Evolutionary conservation across 768 basidiomycete genomes (phyloP).

Genomic region (Xerocomus potaroensis): DNA sequence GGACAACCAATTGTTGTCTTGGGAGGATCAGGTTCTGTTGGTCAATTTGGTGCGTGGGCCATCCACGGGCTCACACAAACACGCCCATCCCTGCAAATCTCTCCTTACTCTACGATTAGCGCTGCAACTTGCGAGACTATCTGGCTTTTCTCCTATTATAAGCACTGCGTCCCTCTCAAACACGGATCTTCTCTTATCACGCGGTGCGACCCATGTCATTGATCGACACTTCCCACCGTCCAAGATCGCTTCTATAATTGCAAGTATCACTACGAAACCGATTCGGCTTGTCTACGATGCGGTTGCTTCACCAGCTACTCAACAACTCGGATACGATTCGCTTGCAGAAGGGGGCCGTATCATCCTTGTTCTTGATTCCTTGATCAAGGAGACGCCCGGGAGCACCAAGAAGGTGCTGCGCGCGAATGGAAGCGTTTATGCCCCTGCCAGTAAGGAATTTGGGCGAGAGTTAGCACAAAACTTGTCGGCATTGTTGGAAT

Average conservation of each 20-base stretch:
- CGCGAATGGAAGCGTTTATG: conserved; percentile 10
- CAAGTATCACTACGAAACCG: conserved; percentile 8
- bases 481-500: conserved; percentile 9
- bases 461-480: conserved; percentile 10
- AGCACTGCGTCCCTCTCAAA: conserved; percentile 38
- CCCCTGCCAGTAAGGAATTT: conserved; percentile 9
- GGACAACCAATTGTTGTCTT: conserved; percentile 34
- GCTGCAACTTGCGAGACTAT: conserved; percentile 34
- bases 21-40: conserved; percentile 36
- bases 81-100: neutral
- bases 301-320: conserved; percentile 29
- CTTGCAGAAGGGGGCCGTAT: conserved; percentile 32
- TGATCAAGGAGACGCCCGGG: conserved; percentile 11
- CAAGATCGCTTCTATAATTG: conserved; percentile 14
- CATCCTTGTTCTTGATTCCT: conserved; percentile 1
- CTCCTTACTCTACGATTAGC: too few relatives aligned
- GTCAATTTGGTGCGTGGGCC: too few relatives aligned
- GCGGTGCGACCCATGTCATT: conserved; percentile 38
- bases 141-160: conserved; percentile 36
- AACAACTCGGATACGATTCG: conserved; percentile 29
- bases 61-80: conserved; percentile 9
- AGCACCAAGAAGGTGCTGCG: conserved; percentile 16
- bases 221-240: conserved; percentile 9
- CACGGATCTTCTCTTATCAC: conserved; percentile 27
- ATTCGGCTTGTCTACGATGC: conserved; percentile 25